phyloP scores from a whole-genome alignment of 345 rosid species.

The Isatis tinctoria region DNA sequence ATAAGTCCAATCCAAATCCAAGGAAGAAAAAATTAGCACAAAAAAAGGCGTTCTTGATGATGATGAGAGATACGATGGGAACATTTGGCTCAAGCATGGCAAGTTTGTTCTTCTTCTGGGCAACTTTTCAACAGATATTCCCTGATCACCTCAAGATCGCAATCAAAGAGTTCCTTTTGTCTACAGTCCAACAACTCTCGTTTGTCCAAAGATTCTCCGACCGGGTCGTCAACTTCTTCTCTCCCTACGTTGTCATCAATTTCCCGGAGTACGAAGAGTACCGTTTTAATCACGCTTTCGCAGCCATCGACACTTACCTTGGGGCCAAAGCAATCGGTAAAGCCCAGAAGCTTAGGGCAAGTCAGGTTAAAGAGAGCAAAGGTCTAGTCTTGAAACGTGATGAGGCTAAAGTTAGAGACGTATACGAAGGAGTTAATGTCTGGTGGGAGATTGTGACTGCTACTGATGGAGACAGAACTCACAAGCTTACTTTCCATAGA shows the following conservation, averaged over 20 bases:
- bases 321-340: conserved; percentile 33
- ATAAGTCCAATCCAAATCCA: not conserved
- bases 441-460: conserved; percentile 41
- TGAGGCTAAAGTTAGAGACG: conserved; percentile 27
- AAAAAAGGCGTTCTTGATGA: not conserved
- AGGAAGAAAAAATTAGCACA: not conserved
- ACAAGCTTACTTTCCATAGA: conserved; percentile 43
- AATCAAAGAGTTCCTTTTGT: conserved; percentile 9
- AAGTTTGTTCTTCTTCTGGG: conserved; percentile 44
- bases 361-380: conserved; percentile 29
- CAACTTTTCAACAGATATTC: conserved; percentile 39
- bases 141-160: conserved; percentile 40
- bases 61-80: conserved; percentile 7
- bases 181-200: conserved; percentile 15
- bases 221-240: conserved; percentile 23
- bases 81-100: conserved; percentile 31
- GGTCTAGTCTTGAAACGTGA: conserved; percentile 15
- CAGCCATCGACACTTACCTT: conserved; percentile 47
- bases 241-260: conserved; percentile 48
- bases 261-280: conserved; percentile 47
- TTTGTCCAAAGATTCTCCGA: conserved; percentile 32
- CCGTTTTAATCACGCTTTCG: conserved; percentile 42
- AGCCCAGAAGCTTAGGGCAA: conserved; percentile 46
- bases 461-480: conserved; percentile 36
- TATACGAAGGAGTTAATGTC: conserved; percentile 35